Base-by-base conservation (phyloP, 495 filamentous ascomycete species). In the Polyplosphaeria fusca region DNA sequence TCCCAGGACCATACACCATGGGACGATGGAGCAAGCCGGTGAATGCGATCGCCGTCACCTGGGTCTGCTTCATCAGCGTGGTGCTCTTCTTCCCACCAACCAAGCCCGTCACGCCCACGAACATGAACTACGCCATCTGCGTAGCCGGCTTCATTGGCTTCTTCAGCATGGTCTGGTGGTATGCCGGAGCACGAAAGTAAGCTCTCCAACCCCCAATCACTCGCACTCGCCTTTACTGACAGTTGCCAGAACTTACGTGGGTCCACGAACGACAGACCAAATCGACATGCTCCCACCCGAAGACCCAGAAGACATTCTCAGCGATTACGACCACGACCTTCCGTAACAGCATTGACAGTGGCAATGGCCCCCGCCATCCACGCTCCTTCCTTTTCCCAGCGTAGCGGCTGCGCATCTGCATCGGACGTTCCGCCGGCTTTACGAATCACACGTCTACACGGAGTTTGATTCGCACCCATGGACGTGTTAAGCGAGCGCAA, bases 111-210 rank as follows among this genome's bases (percentile, higher is more conserved):
- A 88, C 84, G 2, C 57, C 68, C 1, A 71, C 74, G 25, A 88
- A 87, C 67, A 86, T 88, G 82, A 88, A 88, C 55, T 88, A 87
- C 63, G 85, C 81, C 1, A 75, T 86, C 47, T 82, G 73, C 49
- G 83, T 88, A 11, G 85, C 78, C n/a, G 76, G 64, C 0, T 80
- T 82, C 47, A 84, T 87, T 65, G 83, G 74, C 0, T 42, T 76
- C 0, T 85, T 87, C 70, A 77, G 81, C 12, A 50, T 86, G 49
- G 66, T 74, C 2, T 88, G 85, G 85, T 88, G 85, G 85, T 84
- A 74, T 72, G 71, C 79, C 19, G 76, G 76, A 30, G 85, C 82
- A 2, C 70, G 77, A 63, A 74, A 77, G 82, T 83, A 70, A 65
- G 78, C 68, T 5, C 19, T 47, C 19, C 30, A 23, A 9, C 48